Evolutionary conservation across 2,329 filamentous ascomycete genomes (phyloP), one percentile per base, ranked within the genome.

Genomic region (Xylogone sp.): DNA sequence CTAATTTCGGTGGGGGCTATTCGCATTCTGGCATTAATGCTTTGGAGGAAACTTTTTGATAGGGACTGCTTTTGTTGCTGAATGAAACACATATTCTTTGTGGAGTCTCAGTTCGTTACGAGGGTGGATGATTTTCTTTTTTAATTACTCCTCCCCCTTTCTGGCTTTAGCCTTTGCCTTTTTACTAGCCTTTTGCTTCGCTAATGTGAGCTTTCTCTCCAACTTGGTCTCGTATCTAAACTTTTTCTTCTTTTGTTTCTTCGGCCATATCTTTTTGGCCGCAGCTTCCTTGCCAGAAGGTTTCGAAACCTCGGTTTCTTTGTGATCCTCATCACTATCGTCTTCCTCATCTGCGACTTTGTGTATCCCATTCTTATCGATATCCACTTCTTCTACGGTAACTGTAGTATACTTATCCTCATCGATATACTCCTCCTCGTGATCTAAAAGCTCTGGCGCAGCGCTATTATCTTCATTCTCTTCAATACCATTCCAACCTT

Each of bases 321-420:
- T 54, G 21, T 45, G 54, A 3, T 51, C 62, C 49, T 73, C 71
- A 50, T 62, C 59, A 19, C 64, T 65, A 19, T 62, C 64, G 10
- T 65, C 62, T 16, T 67, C 70, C 10, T 65, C 66, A 13, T 65
- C 64, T 21, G 62, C 63, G 2, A 76, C 75, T 60, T 81, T 85
- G 52, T 82, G 77, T 45, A 95, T 72, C 1, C 89, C 89, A 50
- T 91, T 83, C 59, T 83, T 82, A 12, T 87, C 86, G 16, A 95
- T 81, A 56, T 86, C 87, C 59, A 99, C 90, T 10, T 88, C 87
- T 68, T 97, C 93, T 1, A 99, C 85, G 0, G 90, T 97, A 21
- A 99, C 94, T 1, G 90, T 96, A 1, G 94, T 97, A 68, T 90
- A 97, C 66, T 88, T 88, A 69, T 97, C 93, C 68, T 97, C 94